Percentiles rank a stretch among this genome's conserved stretches.
phyloP scores from a whole-genome alignment of 225 moss, liverwort and hornwort species.

The Polytrichum commune region DNA sequence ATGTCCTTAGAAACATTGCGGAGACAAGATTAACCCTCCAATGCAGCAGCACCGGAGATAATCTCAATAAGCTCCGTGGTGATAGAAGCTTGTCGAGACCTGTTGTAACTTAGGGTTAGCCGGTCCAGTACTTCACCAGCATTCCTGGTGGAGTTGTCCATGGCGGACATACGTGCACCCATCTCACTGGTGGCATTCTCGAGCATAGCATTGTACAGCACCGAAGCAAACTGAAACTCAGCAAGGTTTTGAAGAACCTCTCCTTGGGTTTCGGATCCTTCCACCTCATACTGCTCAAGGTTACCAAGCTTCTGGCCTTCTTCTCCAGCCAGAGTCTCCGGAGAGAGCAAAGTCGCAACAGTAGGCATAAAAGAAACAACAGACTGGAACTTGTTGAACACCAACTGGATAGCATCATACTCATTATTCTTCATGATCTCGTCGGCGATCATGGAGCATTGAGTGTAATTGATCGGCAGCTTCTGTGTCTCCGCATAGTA shows the following conservation, averaged over 20 bases:
- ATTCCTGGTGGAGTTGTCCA: constrained; percentile 93
- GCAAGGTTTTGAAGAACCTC: constrained; percentile 85
- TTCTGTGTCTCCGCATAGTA: constrained; percentile 87
- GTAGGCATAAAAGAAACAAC: constrained; percentile 83
- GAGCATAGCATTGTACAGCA: constrained; percentile 82
- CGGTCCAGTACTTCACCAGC: constrained; percentile 97
- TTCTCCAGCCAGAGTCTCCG: constrained; percentile 57
- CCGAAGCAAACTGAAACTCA: constrained; percentile 84
- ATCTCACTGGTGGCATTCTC: constrained; percentile 88
- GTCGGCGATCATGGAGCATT: constrained; percentile 82
- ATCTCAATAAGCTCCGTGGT: constrained; percentile 98
- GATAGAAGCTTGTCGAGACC: constrained; percentile 88
- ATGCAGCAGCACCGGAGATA: constrained; percentile 93
- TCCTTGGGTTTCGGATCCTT: constrained; percentile 64
- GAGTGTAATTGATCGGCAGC: constrained; percentile 69
- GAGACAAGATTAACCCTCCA: constrained; percentile 57
- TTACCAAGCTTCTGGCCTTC: constrained; percentile 56
- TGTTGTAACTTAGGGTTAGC: constrained; percentile 93
- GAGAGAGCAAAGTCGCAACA: constrained; percentile 80
- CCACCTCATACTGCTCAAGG: constrained; percentile 64
- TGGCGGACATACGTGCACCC: constrained; percentile 99
- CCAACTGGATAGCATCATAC: constrained; percentile 82
- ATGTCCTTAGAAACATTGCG: neutral
- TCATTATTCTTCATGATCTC: constrained; percentile 85
- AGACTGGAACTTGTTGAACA: constrained; percentile 83